These are phyloP conservation scores for Globisporangium spinosum DNA, from an alignment of 352 stramenopile genomes.

Conservation along the genomic window DNA sequence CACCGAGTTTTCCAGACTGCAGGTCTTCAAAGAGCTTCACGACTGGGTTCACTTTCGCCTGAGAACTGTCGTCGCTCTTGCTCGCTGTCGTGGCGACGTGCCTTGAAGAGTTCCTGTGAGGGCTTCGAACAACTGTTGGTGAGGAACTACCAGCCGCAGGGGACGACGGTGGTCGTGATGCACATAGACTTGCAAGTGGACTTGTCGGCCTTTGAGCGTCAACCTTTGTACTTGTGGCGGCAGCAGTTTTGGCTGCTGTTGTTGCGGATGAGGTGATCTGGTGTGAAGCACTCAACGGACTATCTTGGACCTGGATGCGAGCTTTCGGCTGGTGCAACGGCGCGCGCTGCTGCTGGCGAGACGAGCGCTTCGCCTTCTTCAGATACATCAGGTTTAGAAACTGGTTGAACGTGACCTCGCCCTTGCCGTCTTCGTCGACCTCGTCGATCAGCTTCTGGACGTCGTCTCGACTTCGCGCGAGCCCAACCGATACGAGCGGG, in stretches of 20 bases:
- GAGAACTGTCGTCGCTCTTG: background rate
- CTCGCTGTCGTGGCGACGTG: background rate
- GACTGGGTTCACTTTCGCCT: slow-evolving; percentile 43
- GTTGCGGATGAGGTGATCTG: background rate
- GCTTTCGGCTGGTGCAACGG: slow-evolving; percentile 51
- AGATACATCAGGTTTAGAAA: slow-evolving; percentile 73
- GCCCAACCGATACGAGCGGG: slow-evolving; percentile 83
- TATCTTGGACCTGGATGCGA: background rate
- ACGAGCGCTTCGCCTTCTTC: slow-evolving; percentile 33
- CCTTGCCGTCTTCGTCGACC: slow-evolving; percentile 60
- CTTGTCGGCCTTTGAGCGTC: slow-evolving; percentile 2
- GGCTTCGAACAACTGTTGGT: background rate
- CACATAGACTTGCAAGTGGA: background rate
- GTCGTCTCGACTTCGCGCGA: slow-evolving; percentile 69
- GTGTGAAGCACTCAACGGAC: background rate
- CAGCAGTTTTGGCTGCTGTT: background rate
- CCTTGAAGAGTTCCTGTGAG: background rate
- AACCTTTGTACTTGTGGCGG: background rate
- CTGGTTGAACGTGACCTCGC: slow-evolving; percentile 69
- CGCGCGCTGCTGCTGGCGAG: slow-evolving; percentile 22
- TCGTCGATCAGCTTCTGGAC: slow-evolving; percentile 70
- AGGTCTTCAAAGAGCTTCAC: slow-evolving; percentile 78
- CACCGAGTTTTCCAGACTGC: slow-evolving; percentile 70
- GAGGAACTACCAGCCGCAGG: background rate
- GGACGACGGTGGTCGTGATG: background rate